Evolutionary conservation across 805 yeast genomes (phyloP).

Genomic region (Cyberlindnera euphorbiiphila): DNA sequence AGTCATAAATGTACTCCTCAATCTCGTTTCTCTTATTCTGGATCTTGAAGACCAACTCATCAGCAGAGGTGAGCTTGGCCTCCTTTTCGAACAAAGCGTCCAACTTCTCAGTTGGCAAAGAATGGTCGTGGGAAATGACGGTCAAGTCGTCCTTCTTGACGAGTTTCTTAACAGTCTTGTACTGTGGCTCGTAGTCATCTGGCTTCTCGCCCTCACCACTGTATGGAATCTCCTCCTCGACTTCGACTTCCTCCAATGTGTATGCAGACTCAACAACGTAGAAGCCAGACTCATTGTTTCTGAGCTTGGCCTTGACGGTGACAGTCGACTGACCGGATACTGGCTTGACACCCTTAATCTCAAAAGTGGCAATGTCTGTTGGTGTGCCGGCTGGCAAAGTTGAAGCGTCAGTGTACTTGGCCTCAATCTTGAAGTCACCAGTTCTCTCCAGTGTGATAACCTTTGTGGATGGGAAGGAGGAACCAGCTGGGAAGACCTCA

Average conservation of each 20-base stretch:
- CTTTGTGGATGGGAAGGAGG: conserved; percentile 91
- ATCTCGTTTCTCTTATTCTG: conserved; percentile 98
- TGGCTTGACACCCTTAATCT: conserved; percentile 78
- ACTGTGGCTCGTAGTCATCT: conserved; percentile 80
- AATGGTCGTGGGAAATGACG: conserved; percentile 57
- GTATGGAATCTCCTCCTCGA: conserved; percentile 81
- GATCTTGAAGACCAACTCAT: conserved; percentile 96
- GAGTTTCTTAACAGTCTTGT: conserved; percentile 85
- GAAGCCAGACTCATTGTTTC: conserved; percentile 96
- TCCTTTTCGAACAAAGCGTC: conserved; percentile 74
- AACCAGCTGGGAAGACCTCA: conserved; percentile 96
- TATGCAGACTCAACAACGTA: conserved; percentile 91
- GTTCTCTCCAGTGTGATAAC: conserved; percentile 90
- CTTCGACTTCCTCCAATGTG: conserved; percentile 87
- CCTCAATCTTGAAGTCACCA: conserved; percentile 81
- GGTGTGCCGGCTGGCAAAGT: conserved; percentile 68
- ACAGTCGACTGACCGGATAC: conserved; percentile 71
- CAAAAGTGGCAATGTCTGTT: conserved; percentile 77
- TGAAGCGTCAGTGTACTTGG: conserved; percentile 74
- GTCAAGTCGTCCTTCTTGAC: conserved; percentile 83
- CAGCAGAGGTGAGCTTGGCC: conserved; percentile 78
- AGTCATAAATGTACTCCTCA: conserved; percentile 96
- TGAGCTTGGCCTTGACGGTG: conserved; percentile 87
- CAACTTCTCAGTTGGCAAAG: conserved; percentile 54
- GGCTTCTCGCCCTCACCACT: conserved; percentile 67